phyloP scores from a whole-genome alignment of 116 monocot species.

The Iris pallida region DNA sequence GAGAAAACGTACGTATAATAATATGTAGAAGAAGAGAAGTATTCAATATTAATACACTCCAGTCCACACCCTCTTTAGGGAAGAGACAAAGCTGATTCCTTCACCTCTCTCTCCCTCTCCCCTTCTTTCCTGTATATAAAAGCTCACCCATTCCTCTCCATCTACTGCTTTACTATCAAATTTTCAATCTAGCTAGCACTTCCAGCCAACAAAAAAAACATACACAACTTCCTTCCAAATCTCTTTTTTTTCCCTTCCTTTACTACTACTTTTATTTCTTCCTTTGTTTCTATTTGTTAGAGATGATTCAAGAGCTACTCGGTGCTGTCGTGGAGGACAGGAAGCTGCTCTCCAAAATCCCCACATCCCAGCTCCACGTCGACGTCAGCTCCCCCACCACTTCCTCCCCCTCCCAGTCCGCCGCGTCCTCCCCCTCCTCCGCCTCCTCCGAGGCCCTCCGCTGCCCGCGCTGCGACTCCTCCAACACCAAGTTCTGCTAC shows the following conservation, averaged over 20 bases:
- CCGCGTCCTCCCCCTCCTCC: conserved; percentile 33
- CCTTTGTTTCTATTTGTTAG: not conserved
- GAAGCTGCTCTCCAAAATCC: not conserved
- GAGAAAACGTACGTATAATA: too few species aligned
- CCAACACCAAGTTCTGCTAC: conserved; percentile 94
- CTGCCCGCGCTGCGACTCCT: conserved; percentile 73
- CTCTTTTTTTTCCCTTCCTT: not conserved
- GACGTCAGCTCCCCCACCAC: not conserved
- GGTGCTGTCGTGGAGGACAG: conserved; percentile 7
- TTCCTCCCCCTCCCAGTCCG: not conserved
- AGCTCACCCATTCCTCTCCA: too few species aligned
- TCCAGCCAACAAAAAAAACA: too few species aligned
- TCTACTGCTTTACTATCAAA: too few species aligned
- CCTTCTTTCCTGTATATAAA: too few species aligned
- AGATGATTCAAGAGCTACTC: conserved; percentile 10
- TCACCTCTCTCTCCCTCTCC: too few species aligned
- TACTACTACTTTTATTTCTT: not conserved
- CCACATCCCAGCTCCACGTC: not conserved
- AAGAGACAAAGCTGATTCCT: too few species aligned
- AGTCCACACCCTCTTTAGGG: too few species aligned
- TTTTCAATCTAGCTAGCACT: too few species aligned
- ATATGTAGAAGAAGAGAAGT: too few species aligned
- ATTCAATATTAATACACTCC: too few species aligned
- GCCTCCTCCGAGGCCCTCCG: conserved; percentile 73
- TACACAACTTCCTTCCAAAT: too few species aligned